Evolutionary conservation across 352 stramenopile genomes (phyloP), one percentile per base, ranked within the genome.

Genomic region (Phytophthora boehmeriae): DNA sequence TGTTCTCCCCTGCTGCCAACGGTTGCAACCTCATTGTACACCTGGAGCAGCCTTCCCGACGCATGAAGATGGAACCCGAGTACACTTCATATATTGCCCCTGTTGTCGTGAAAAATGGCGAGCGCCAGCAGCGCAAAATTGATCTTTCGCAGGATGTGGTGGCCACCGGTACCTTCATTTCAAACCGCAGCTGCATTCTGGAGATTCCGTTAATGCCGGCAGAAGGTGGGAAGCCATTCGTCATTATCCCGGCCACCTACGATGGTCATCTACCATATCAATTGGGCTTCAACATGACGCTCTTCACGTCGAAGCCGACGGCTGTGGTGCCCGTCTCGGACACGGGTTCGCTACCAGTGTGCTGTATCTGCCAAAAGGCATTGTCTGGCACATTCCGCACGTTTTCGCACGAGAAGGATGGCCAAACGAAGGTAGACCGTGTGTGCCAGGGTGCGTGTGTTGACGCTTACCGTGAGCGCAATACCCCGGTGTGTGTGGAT

Each of bases 121-220:
- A 83, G 50, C 70, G 72, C 10, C 71, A 75, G 45, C 73, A 81
- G 49, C 83, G 86, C 46, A 95, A 95, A 54, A 90, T 95, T 58
- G 86, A 95, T 54, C 55, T 95, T n/a, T 83, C 71, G 9, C 71
- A 84, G 27, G 84, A 95, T 50, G 79, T 95, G 9, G 65, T 95
- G 22, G 78, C 84, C 43, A 93, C 78, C 4, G 86, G 86, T 30
- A 95, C 84, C 10, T 95, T 95, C 57, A 92, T 95, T 47, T 95
- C 86, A 27, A 95, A 88, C 67, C 83, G 86, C 35, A 93, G 86
- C 50, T 92, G 78, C 27, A 38, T 93, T 44, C 35, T 93, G 9
- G 78, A 90, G 30, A 59, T 80, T 8, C 58, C 64, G 28, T 78
- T 91, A 19, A 74, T 80, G 54, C 70, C 72, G 10, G 41, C 50